Evolutionary conservation across 495 filamentous ascomycete species (phyloP), one percentile per base, ranked within the genome.

Genomic region (Penicillium angulare): DNA sequence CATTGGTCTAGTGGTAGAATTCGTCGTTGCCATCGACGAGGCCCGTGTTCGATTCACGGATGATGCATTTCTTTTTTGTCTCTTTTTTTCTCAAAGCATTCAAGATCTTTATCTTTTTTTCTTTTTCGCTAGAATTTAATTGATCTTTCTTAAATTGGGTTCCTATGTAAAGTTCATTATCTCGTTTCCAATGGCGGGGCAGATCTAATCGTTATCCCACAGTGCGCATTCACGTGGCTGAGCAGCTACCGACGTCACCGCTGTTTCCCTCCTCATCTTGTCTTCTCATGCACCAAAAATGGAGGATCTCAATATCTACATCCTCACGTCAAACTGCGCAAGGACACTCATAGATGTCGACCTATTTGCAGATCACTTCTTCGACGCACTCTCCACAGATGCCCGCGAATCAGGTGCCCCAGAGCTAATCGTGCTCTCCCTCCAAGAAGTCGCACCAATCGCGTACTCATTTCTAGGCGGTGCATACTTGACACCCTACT

Each of bases 251-350:
- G 51, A 55, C 50, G 52, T 59, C 52, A 55, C 51, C 56, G 56
- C 47, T 43, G 20, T 32, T 31, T 29, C 23, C 22, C 18, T 41
- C 22, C 22, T 31, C 29, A 17, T 21, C 29, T 21, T 47, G n/a
- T n/a, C 31, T 23, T 16, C 26, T 40, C 17, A 22, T 26, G 16
- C 44, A 36, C 8, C 7, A 46, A 64, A 55, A 3, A 78, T 83
- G 80, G 68, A 78, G 6, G 53, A 64, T 9, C 61, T 86, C 2
- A 66, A 63, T 22, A 54, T 91, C 42, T 90, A 93, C 62, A 76
- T 95, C 33, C 69, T 95, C 27, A 96, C 93, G 24, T 95, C 92
- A 69, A 98, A 98, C 65, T 96, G 91, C 59, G 93, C 81, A 13
- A 80, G 85, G 40, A 77, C 76, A 41, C 67, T 80, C 17, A 83